These are phyloP conservation scores for Colletotrichum neosansevieriae DNA, from an alignment of 2,329 filamentous ascomycete species.

Conservation along the genomic window DNA sequence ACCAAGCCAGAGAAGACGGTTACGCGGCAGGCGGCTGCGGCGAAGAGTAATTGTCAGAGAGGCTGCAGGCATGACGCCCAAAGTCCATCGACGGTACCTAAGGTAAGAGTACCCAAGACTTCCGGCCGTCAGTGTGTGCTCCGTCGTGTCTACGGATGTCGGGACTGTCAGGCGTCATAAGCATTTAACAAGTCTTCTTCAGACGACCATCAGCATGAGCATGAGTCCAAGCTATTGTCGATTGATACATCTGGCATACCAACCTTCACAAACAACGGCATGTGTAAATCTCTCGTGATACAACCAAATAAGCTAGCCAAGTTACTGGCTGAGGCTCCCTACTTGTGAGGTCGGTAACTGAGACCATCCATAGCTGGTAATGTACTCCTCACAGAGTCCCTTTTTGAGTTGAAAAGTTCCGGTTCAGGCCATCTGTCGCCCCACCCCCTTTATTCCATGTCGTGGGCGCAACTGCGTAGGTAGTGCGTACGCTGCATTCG, in stretches of 20 bases:
- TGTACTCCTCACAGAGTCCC: neutral
- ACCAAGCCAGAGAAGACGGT: conserved; percentile 26
- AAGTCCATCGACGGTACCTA: no score
- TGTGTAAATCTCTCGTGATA: no score
- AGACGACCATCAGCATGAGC: neutral
- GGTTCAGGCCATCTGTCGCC: conserved; percentile 32
- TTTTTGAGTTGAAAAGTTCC: conserved; percentile 28
- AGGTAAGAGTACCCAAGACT: conserved; percentile 9
- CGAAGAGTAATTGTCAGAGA: conserved; percentile 1
- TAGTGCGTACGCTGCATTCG: conserved; percentile 32
- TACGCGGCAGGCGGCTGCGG: conserved; percentile 32
- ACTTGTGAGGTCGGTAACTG: neutral
- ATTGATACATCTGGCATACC: no score
- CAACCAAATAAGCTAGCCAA: neutral
- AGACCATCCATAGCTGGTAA: neutral
- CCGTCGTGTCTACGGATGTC: neutral
- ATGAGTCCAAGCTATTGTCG: neutral
- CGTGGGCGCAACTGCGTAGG: conserved; percentile 12
- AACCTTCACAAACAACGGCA: no score
- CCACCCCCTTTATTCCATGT: conserved; percentile 27
- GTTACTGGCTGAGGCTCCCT: conserved; percentile 8
- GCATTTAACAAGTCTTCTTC: neutral
- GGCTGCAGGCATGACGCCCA: conserved; percentile 2
- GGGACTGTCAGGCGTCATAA: neutral
- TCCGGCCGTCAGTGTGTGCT: neutral